A percentile compares a stretch with the other conserved stretches of the same genome.
These are phyloP conservation scores for Arthromyces matolae DNA, from an alignment of 768 basidiomycete genomes.

Conservation along the genomic window DNA sequence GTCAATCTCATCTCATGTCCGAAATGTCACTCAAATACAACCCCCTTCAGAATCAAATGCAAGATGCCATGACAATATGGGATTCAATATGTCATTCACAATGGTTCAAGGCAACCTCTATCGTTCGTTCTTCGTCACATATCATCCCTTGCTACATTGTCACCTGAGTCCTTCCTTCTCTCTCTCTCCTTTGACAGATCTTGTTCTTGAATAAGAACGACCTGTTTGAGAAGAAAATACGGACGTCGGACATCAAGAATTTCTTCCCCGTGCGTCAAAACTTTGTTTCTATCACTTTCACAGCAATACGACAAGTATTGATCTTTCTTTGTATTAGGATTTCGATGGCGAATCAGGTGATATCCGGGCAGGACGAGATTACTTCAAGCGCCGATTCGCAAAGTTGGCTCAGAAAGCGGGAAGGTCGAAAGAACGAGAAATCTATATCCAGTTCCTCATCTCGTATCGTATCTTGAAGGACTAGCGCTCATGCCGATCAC, in stretches of 20 bases:
- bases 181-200: constrained; percentile 67
- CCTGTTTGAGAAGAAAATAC: constrained; percentile 82
- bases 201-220: constrained; percentile 96
- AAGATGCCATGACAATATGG: constrained; percentile 98
- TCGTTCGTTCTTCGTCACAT: constrained; percentile 41
- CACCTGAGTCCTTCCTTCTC: background rate
- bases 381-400: constrained; percentile 85
- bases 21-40: background rate
- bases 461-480: too few relatives aligned
- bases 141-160: background rate
- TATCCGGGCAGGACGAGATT: constrained; percentile 74
- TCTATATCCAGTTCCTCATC: constrained; percentile 97
- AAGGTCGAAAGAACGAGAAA: constrained; percentile 80
- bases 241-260: constrained; percentile 76
- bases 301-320: too few relatives aligned
- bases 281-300: background rate
- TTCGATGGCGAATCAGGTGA: constrained; percentile 78
- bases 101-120: constrained; percentile 93
- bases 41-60: constrained; percentile 84
- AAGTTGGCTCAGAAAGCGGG: constrained; percentile 82
- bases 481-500: too few relatives aligned
- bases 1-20: background rate
- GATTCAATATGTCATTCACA: constrained; percentile 97
- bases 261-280: constrained; percentile 78
- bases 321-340: constrained; percentile 47